Evolutionary conservation across 1,139 yeast species (phyloP).

Genomic region (Debaryomyces nepalensis): DNA sequence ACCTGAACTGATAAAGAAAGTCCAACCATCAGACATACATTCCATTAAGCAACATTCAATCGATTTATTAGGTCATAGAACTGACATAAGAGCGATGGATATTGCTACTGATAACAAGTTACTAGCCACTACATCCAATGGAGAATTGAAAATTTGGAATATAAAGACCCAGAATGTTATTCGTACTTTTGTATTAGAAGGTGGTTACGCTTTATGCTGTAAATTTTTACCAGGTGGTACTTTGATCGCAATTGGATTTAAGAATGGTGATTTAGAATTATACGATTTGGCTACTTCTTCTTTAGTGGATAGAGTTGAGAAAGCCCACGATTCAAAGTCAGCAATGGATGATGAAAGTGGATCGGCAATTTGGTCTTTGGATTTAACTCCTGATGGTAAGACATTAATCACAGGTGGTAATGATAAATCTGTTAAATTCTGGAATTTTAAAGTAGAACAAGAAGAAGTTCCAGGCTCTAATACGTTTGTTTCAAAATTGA

Average conservation of each 20-base stretch:
- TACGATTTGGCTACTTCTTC: conserved; percentile 88
- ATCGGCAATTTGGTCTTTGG: conserved; percentile 91
- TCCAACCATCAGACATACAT: conserved; percentile 43
- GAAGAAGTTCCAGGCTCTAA: conserved; percentile 74
- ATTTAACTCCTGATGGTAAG: conserved; percentile 84
- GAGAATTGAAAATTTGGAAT: conserved; percentile 89
- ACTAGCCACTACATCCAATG: conserved; percentile 89
- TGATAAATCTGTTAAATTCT: conserved; percentile 85
- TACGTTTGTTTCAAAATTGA: conserved; percentile 56
- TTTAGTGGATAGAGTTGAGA: conserved; percentile 68
- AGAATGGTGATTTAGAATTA: conserved; percentile 81
- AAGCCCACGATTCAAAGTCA: conserved; percentile 57
- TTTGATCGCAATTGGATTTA: conserved; percentile 86
- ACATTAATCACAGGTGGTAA: conserved; percentile 91
- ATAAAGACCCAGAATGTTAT: conserved; percentile 72
- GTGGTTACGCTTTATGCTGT: conserved; percentile 85
- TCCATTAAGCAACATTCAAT: conserved; percentile 54
- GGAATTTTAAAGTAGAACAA: conserved; percentile 76
- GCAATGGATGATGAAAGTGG: conserved; percentile 40
- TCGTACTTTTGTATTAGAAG: conserved; percentile 70
- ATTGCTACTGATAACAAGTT: conserved; percentile 80
- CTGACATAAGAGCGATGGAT: conserved; percentile 84
- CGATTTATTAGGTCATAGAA: conserved; percentile 84
- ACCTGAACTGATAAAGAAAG: conserved; percentile 50
- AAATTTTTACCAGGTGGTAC: conserved; percentile 92